Evolutionary conservation across 768 basidiomycete genomes (phyloP), one percentile per base, ranked within the genome.

Genomic region (Boletus insuetus): DNA sequence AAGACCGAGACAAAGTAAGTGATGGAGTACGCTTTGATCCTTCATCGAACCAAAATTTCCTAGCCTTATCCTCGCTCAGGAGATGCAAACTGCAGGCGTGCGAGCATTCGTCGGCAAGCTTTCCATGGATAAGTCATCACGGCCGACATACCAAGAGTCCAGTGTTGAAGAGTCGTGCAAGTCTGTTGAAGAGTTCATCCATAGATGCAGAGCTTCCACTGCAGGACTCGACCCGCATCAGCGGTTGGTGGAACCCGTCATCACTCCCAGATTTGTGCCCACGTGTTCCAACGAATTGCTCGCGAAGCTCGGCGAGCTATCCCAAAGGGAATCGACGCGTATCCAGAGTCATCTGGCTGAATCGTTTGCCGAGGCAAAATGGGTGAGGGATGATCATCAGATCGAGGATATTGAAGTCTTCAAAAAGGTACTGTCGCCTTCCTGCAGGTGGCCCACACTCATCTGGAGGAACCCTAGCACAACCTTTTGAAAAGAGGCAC

Each of bases 211-310:
- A 26, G 64, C 70, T 1, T 66, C 81, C 10, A 71, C 74, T 6
- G 62, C 73, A 6, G 53, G 71, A 20, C 66, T 83, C 1, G 78
- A 79, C 0, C 46, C 64, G 3, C 77, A 83, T 59, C 63, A 67
- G 42, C 77, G 79, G 11, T 76, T 91, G 10, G 79, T 94, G 5
- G 81, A 88, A 53, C 94, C 94, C 1, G 89, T 95, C 11, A 70
- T 96, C 51, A 94, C 94, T 0, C 94, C 94, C 0, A 83, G 94
- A 17, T 96, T 95, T 59, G 86, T 95, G 3, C 94, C 94, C 1
- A 92, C 92, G 0, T 95, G 92, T 67, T 87, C 90, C 2, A 76
- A 89, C 47, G 82, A 79, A 42, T 75, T 94, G 31, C 77, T 95
- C 0, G 57, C 58, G 10, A 86, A 83, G 10, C 75, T 96, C 0